Evolutionary conservation across 2,329 filamentous ascomycete species (phyloP).

Genomic region (Teratosphaeria zuluensis): DNA sequence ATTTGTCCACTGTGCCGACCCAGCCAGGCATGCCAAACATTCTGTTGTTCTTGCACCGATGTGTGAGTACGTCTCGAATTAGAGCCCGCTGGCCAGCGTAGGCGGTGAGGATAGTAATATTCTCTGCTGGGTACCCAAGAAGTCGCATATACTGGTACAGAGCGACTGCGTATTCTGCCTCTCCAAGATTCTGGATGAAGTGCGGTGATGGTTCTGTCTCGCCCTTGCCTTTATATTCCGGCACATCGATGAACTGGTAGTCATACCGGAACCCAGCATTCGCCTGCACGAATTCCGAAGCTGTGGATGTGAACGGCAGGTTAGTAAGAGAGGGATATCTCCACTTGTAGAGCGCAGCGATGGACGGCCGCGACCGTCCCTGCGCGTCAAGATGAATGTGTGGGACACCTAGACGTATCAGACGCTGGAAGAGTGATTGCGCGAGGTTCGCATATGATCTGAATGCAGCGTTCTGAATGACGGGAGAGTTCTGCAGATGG

Average conservation of each 20-base stretch:
- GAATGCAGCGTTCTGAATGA: conserved; percentile 90
- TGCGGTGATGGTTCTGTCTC: conserved; percentile 86
- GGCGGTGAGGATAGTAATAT: conserved; percentile 83
- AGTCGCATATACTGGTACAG: conserved; percentile 96
- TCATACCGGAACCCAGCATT: conserved; percentile 91
- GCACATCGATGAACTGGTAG: conserved; percentile 93
- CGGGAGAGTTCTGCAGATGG: conserved; percentile 91
- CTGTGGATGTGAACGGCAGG: conserved; percentile 60
- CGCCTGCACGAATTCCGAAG: conserved; percentile 63
- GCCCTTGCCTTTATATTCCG: conserved; percentile 81
- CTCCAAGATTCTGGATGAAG: conserved; percentile 92
- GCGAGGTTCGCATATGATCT: conserved; percentile 92
- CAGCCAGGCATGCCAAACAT: conserved; percentile 83
- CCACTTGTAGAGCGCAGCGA: conserved; percentile 88
- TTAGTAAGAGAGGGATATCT: conserved; percentile 75
- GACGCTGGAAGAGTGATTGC: conserved; percentile 84
- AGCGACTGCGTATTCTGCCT: conserved; percentile 93
- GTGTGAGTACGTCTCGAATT: conserved; percentile 73
- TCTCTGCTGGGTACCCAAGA: conserved; percentile 74
- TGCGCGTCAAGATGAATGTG: conserved; percentile 85
- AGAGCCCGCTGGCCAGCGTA: conserved; percentile 88
- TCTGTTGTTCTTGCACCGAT: conserved; percentile 72
- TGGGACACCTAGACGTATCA: conserved; percentile 87
- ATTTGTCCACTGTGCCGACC: conserved; percentile 94
- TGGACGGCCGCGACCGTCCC: conserved; percentile 76